A percentile compares a stretch with the other conserved stretches of the same genome.
These are phyloP conservation scores for Rubroshorea leprosula DNA, from an alignment of 345 rosid genomes.

Conservation along the genomic window DNA sequence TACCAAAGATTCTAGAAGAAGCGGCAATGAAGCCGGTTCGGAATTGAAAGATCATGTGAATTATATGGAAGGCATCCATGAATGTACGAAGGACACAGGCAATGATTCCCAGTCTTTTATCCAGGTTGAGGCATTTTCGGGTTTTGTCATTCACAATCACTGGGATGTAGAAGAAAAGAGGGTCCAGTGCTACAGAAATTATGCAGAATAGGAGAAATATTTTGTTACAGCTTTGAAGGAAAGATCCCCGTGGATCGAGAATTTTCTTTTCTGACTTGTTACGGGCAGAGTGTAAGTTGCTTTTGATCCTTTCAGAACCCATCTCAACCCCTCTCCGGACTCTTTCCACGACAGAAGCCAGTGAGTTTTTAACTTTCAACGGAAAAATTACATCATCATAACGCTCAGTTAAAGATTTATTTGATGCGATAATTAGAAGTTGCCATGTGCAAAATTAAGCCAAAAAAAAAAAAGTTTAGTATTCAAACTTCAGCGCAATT, in stretches of 20 bases:
- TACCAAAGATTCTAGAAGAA: conserved; percentile 73
- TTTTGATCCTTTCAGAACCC: conserved; percentile 40
- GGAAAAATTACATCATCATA: conserved; percentile 13
- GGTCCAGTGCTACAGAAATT: conserved; percentile 65
- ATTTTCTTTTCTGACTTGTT: conserved; percentile 23
- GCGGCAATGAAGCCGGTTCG: conserved; percentile 73
- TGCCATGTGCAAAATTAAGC: too few species aligned
- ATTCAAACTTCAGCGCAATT: conserved; percentile 31
- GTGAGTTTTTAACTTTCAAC: conserved; percentile 21
- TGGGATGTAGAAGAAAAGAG: conserved; percentile 71
- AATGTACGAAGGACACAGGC: conserved; percentile 52
- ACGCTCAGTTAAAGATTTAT: conserved; percentile 12
- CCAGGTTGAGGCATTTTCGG: conserved; percentile 41
- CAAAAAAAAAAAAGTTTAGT: too few species aligned
- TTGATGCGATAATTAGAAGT: too few species aligned
- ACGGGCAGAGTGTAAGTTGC: conserved; percentile 9
- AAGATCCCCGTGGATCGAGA: conserved; percentile 61
- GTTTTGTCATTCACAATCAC: conserved; percentile 34
- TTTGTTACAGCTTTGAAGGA: conserved; percentile 63
- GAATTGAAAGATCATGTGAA: conserved; percentile 65
- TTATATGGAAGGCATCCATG: conserved; percentile 47
- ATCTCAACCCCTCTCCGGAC: conserved; percentile 35
- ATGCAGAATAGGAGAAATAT: conserved; percentile 50
- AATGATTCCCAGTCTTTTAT: conserved; percentile 32
- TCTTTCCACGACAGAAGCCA: conserved; percentile 24